phyloP scores from a whole-genome alignment of 177 flowering plant species.

The Vitis hybrid region DNA sequence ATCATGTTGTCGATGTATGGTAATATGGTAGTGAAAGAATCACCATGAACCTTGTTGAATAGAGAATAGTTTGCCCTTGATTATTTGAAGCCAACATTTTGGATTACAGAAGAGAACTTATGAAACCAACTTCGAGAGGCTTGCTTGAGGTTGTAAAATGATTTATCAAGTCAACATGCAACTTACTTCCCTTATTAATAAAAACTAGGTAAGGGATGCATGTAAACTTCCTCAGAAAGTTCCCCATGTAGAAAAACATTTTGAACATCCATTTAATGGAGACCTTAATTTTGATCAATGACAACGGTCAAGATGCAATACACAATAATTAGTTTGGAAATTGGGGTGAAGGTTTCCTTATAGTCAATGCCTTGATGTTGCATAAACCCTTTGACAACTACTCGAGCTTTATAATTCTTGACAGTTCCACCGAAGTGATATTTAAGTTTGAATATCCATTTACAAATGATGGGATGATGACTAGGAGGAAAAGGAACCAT shows the following conservation, averaged over 20 bases:
- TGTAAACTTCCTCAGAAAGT: no score
- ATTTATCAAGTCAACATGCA: not conserved
- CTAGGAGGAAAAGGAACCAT: not conserved
- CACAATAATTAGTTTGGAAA: not conserved
- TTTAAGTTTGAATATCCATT: slow-evolving; percentile 2
- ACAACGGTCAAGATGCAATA: not conserved
- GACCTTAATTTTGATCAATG: not conserved
- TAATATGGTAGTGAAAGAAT: no score
- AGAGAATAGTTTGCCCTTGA: not conserved
- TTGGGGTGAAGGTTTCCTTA: not conserved
- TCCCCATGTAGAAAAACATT: no score
- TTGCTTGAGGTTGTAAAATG: not conserved
- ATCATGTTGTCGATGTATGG: no score
- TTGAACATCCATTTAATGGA: no score
- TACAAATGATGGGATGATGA: not conserved
- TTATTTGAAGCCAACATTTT: not conserved
- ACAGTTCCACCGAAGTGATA: not conserved
- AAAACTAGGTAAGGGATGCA: not conserved
- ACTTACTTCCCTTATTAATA: not conserved
- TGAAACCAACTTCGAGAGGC: not conserved
- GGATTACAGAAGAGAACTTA: not conserved
- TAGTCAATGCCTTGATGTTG: not conserved
- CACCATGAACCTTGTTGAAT: not conserved
- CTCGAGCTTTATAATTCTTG: not conserved
- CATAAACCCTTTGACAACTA: not conserved